Percentiles rank a stretch among this genome's conserved stretches.
Evolutionary conservation across 176 grass and related monocot species (phyloP).

Genomic region (Oryza nivara): DNA sequence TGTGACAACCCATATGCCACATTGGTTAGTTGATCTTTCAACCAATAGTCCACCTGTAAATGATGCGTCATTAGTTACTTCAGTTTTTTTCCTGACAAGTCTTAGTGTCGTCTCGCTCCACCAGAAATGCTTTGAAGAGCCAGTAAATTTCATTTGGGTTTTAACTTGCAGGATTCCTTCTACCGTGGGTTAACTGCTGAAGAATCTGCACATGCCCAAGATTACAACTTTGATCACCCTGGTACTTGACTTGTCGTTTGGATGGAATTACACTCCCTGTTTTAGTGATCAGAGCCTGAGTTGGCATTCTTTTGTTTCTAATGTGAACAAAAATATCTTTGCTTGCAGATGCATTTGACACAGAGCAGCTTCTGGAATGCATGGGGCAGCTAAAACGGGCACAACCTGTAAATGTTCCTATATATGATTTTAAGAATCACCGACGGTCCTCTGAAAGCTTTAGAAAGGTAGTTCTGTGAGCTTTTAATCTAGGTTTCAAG

Average conservation of each 20-base stretch:
- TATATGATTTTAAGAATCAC: conserved; percentile 99
- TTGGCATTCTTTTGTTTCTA: conserved; percentile 15
- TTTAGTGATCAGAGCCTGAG: conserved; percentile 9
- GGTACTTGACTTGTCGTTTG: conserved; percentile 61
- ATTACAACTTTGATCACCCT: conserved; percentile 99
- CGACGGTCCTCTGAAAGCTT: conserved; percentile 78
- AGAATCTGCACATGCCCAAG: conserved; percentile 77
- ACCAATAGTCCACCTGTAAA: background rate
- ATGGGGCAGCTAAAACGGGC: conserved; percentile 82
- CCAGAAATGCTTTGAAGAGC: background rate
- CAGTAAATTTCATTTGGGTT: background rate
- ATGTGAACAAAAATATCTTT: conserved; percentile 31
- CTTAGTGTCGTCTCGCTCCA: background rate
- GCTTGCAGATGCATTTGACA: conserved; percentile 91
- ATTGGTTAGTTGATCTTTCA: background rate
- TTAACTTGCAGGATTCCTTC: conserved; percentile 82
- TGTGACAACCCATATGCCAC: background rate
- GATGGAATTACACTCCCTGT: conserved; percentile 21
- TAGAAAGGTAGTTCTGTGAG: conserved; percentile 58
- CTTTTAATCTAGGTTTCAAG: conserved; percentile 2
- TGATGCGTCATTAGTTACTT: background rate
- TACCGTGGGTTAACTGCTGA: conserved; percentile 92
- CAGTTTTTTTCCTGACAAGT: background rate
- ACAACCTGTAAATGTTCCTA: conserved; percentile 88
- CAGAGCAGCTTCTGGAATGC: conserved; percentile 94